Conservation (phyloP, 108 stramenopile genomes). For the Skeletonema grethae region DNA sequence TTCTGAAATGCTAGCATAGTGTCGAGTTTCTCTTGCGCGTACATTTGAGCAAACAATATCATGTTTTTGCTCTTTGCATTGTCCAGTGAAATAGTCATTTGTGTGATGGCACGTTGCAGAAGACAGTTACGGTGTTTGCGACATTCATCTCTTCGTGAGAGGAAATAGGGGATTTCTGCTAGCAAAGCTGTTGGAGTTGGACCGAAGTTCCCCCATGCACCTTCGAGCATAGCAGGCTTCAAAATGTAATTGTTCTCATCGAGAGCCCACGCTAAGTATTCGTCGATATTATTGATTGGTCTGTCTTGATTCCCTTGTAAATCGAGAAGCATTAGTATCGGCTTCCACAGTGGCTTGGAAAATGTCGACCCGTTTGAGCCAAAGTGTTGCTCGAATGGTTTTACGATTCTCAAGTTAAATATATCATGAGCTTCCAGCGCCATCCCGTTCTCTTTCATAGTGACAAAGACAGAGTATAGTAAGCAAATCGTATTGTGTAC, state of each 20-base stretch:
- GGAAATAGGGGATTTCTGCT: conserved; percentile 33
- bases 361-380: conserved; percentile 50
- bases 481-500: conserved; percentile 60
- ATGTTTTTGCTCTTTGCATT: conserved; percentile 3
- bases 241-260: conserved; percentile 44
- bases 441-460: conserved; percentile 58
- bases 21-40: conserved; percentile 28
- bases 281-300: conserved; percentile 39
- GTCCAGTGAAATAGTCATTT: conserved; percentile 27
- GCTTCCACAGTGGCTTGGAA: conserved; percentile 54
- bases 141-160: conserved; percentile 31
- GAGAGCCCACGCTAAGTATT: conserved; percentile 59
- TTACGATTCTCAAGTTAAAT: conserved; percentile 45
- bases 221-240: conserved; percentile 13
- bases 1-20: conserved; percentile 12
- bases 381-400: conserved; percentile 52
- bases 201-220: conserved; percentile 30
- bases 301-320: conserved; percentile 34
- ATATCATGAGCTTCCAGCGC: conserved; percentile 44
- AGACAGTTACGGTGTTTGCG: conserved; percentile 10
- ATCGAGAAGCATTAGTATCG: conserved; percentile 59
- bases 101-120: conserved; percentile 18
- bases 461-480: conserved; percentile 52
- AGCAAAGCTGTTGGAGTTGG: conserved; percentile 32
- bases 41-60: conserved; percentile 24